phyloP scores from a whole-genome alignment of 2,329 filamentous ascomycete species.

The Helotiales sp. region DNA sequence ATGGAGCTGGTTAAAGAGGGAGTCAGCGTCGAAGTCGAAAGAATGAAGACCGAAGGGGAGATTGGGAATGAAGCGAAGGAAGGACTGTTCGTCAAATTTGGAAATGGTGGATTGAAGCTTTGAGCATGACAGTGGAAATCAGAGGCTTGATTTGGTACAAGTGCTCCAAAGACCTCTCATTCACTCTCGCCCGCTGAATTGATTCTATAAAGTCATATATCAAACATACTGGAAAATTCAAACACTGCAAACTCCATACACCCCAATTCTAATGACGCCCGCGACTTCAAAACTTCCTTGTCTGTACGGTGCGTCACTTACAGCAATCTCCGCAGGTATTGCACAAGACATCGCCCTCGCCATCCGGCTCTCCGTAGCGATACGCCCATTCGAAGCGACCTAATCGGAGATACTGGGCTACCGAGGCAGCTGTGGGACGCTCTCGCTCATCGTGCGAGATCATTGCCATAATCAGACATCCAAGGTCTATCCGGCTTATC shows the following conservation, averaged over 20 bases:
- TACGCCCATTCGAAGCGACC: not conserved
- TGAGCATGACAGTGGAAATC: not conserved
- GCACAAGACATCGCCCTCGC: not conserved
- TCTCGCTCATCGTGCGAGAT: not conserved
- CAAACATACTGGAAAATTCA: too few relatives aligned
- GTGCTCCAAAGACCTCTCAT: not conserved
- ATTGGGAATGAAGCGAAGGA: not conserved
- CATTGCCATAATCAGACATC: not conserved
- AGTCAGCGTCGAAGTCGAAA: conserved; percentile 10
- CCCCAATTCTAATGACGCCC: too few relatives aligned
- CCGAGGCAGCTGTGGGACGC: not conserved
- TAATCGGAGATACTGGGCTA: not conserved
- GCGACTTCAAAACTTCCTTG: too few relatives aligned
- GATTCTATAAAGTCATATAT: too few relatives aligned
- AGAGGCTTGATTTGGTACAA: not conserved
- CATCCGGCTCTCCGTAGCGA: not conserved
- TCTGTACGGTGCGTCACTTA: not conserved
- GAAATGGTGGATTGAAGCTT: conserved; percentile 2
- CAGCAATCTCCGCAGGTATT: not conserved
- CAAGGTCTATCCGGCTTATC: not conserved
- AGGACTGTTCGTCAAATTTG: not conserved
- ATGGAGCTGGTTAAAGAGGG: conserved; percentile 7
- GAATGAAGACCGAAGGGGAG: not conserved
- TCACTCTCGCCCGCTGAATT: too few relatives aligned
- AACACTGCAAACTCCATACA: too few relatives aligned